A percentile compares a stretch with the other conserved stretches of the same genome.
Conservation (phyloP, 495 filamentous ascomycete genomes). For the Geoglossum glabrum region DNA sequence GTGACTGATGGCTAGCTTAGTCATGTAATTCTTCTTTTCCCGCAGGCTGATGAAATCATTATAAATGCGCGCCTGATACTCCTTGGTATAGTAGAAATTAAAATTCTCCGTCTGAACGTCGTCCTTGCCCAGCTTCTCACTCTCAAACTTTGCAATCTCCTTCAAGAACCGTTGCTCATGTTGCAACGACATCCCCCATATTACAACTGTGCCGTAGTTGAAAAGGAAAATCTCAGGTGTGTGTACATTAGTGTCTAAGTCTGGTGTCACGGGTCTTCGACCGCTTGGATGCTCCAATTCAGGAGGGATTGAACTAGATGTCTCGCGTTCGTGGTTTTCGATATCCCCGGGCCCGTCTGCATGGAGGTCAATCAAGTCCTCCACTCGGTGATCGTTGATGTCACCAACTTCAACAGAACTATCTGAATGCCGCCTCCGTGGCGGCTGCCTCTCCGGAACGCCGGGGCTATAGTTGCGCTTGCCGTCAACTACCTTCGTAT, state of each 20-base stretch:
- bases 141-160: conserved; percentile 89
- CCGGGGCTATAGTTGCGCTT: not conserved
- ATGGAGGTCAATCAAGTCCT: conserved; percentile 23
- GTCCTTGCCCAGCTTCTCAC: conserved; percentile 66
- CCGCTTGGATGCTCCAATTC: not conserved
- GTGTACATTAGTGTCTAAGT: conserved; percentile 64
- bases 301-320: not conserved
- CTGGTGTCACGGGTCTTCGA: conserved; percentile 6
- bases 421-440: conserved; percentile 20
- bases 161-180: conserved; percentile 80
- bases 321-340: not conserved
- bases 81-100: conserved; percentile 95
- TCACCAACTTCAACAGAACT: conserved; percentile 21
- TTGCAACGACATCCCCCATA: conserved; percentile 83
- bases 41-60: conserved; percentile 94
- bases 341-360: conserved; percentile 4
- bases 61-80: conserved; percentile 95
- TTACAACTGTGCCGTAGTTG: conserved; percentile 98
- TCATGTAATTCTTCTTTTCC: conserved; percentile 92
- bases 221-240: conserved; percentile 91
- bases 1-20: conserved; percentile 89
- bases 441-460: not conserved
- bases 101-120: conserved; percentile 92
- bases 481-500: conserved; percentile 19
- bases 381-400: conserved; percentile 14